Evolutionary conservation across 73 alveolate genomes (phyloP).

Genomic region (Uronychia binucleata): DNA sequence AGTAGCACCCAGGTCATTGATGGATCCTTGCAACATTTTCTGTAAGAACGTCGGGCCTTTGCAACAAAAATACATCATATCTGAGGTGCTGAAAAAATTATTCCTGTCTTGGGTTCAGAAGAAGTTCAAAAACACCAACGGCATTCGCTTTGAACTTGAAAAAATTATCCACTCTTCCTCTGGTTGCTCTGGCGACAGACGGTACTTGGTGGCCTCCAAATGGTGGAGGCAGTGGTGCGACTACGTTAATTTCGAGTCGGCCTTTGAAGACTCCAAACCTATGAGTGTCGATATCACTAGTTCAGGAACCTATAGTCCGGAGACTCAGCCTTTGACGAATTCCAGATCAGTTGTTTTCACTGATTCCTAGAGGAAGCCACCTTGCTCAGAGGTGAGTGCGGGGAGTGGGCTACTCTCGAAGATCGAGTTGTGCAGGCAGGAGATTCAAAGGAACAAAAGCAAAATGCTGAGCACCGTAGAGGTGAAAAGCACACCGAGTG

Average conservation of each 20-base stretch:
- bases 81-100: background rate
- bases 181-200: background rate
- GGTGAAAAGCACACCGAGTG: background rate
- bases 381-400: background rate
- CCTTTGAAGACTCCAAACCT: background rate
- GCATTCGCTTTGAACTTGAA: background rate
- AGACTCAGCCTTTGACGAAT: background rate
- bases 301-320: too few species aligned
- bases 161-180: background rate
- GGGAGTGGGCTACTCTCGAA: too few species aligned
- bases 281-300: too few species aligned
- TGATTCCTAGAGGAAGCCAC: background rate
- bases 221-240: constrained; percentile 16
- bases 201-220: background rate
- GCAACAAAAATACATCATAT: background rate
- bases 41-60: background rate
- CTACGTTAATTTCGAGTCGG: background rate
- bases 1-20: too few species aligned
- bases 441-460: background rate
- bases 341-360: background rate
- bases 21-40: background rate
- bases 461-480: background rate
- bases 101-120: too few species aligned
- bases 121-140: too few species aligned
- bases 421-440: background rate